phyloP scores from a whole-genome alignment of 257 asterid species.

The Plectranthus barbatus region DNA sequence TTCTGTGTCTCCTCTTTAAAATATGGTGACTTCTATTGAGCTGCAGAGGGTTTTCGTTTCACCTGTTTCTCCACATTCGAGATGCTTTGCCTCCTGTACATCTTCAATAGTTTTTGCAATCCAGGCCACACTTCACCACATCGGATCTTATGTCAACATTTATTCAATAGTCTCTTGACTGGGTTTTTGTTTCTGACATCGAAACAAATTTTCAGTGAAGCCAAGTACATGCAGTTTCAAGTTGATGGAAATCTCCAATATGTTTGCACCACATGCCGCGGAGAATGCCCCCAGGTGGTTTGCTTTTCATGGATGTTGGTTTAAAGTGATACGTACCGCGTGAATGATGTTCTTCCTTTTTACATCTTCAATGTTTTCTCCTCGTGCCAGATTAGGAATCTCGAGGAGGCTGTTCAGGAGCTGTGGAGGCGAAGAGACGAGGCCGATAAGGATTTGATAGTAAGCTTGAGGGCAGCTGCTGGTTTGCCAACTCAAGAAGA shows the following conservation, averaged over 20 bases:
- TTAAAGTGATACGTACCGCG: conserved; percentile 1
- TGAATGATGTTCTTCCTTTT: not conserved
- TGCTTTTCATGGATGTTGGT: conserved; percentile 9
- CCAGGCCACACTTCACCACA: not conserved
- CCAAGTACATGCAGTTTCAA: conserved; percentile 83
- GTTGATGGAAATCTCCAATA: conserved; percentile 88
- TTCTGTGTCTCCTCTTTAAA: not conserved
- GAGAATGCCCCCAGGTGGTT: conserved; percentile 95
- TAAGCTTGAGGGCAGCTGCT: conserved; percentile 81
- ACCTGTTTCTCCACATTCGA: not conserved
- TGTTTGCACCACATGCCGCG: conserved; percentile 85
- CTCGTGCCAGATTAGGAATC: conserved; percentile 50
- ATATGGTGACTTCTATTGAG: not conserved
- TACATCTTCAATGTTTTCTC: not conserved
- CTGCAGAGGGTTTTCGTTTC: not conserved
- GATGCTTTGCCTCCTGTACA: not conserved
- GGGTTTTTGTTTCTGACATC: conserved; percentile 12
- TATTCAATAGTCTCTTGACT: not conserved
- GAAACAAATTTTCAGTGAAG: conserved; percentile 50
- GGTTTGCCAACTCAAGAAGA: conserved; percentile 98
- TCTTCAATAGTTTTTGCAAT: not conserved
- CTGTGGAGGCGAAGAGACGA: conserved; percentile 93
- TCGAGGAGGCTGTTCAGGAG: conserved; percentile 91
- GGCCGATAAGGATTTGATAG: conserved; percentile 76
- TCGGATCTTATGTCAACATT: not conserved